These are phyloP conservation scores for Fusarium palustre DNA, from an alignment of 2,329 filamentous ascomycete species.

Conservation along the genomic window DNA sequence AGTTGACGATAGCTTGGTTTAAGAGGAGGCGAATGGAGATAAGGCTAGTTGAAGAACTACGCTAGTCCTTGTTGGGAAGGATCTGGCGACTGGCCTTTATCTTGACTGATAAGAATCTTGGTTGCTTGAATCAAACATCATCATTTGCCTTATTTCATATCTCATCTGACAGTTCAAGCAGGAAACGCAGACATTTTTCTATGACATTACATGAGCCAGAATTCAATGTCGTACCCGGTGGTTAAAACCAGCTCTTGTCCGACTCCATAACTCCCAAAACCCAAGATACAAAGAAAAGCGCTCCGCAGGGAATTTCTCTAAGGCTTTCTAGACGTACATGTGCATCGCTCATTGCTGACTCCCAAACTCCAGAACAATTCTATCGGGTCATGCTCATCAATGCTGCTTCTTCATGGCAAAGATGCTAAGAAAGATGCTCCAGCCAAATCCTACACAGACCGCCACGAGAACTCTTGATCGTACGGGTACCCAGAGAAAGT, in stretches of 20 bases:
- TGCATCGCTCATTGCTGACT: not conserved
- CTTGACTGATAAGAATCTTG: not conserved
- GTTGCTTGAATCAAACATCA: not conserved
- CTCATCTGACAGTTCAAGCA: not conserved
- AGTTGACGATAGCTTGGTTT: constrained; percentile 5
- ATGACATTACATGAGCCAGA: not conserved
- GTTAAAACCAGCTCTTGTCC: not conserved
- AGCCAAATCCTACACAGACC: constrained; percentile 53
- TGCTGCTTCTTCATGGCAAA: constrained; percentile 46
- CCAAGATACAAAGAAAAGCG: constrained; percentile 26
- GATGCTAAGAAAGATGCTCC: constrained; percentile 54
- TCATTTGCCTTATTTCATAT: not conserved
- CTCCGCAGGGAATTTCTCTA: constrained; percentile 19
- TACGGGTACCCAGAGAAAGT: constrained; percentile 54
- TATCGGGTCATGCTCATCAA: not conserved
- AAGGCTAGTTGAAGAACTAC: not conserved
- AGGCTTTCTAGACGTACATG: not conserved
- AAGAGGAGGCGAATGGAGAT: constrained; percentile 13
- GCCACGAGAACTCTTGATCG: constrained; percentile 52
- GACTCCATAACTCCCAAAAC: constrained; percentile 4
- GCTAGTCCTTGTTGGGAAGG: constrained; percentile 6
- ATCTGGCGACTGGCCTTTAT: constrained; percentile 20
- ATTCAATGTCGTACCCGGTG: not conserved
- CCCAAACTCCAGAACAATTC: constrained; percentile 19
- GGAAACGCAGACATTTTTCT: not conserved